Evolutionary conservation across 345 rosid genomes (phyloP), one percentile per base, ranked within the genome.

Genomic region (Litchi chinensis): DNA sequence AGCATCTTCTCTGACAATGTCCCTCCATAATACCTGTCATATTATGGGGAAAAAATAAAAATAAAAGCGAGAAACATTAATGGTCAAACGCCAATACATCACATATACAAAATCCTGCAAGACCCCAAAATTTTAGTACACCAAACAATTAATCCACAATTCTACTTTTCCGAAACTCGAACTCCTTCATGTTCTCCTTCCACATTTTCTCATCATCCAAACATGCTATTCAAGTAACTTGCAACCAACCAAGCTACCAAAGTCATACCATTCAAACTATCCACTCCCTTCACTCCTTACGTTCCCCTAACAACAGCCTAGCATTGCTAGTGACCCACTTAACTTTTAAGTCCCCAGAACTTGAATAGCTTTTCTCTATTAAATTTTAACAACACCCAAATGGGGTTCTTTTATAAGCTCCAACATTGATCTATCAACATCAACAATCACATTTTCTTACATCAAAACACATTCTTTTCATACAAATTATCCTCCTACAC

Each of bases 1-100:
- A 96, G 99, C 97, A 93, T 86, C 86, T 88, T 96, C 89, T 96
- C 98, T 0, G 97, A 93, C 50, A 96, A 87, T 24, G 99, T 93
- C 68, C 84, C 97, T 73, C 98, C 99, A 86, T 93, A 96, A 80
- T 85, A 94, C 86, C 98, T 93, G 74, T 18, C 73, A 57, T 26
- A 48, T 28, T 5, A 41, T 11, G 75, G 46, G 3, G 41, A 70
- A 57, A 26, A 54, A 7, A 40, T n/a, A 24, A 32, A 8, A 5
- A 54, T 11, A 67, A 41, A 15, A 19, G 24, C 37, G 28, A 65
- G n/a, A 15, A 15, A 57, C 3, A 57, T 16, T 4, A 13, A 13
- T 3, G 59, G 59, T 54, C 7, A 54, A 15, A 54, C 4, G n/a
- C 59, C 18, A 52, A 52, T 52, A 19, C 57, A 54, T 54, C 59